phyloP scores from a whole-genome alignment of 345 rosid species.

The Eucalyptus erythrocorys region DNA sequence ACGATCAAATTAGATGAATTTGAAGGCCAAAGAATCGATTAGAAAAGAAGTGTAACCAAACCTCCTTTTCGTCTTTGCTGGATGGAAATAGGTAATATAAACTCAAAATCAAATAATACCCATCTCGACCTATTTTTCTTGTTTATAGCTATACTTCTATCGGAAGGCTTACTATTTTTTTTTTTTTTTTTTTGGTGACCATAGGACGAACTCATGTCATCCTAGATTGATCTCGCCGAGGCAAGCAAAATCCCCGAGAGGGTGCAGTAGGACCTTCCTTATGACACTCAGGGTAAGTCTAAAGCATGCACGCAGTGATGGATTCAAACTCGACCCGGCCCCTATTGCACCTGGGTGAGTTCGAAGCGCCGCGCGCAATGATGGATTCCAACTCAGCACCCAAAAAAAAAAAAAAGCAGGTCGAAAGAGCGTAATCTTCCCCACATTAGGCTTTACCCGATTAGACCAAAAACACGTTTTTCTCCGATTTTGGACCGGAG shows the following conservation, averaged over 20 bases:
- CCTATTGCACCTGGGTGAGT: fast-evolving
- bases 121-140: no score
- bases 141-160: no score
- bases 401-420: background rate
- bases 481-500: background rate
- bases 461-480: no score
- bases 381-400: background rate
- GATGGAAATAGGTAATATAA: fast-evolving
- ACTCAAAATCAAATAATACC: background rate
- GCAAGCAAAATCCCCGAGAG: background rate
- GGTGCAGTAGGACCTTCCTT: background rate
- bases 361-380: no score
- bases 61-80: no score
- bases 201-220: background rate
- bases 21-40: no score
- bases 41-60: no score
- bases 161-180: fast-evolving
- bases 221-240: background rate
- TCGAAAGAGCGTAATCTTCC: background rate
- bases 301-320: fast-evolving
- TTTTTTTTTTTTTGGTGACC: background rate
- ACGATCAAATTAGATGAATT: no score
- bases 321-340: background rate
- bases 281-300: fast-evolving
- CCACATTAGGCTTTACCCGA: no score